Percentiles rank a stretch among this genome's conserved stretches.
Conservation (phyloP, 2,329 filamentous ascomycete genomes). For the Aspergillus ochraceoroseus region DNA sequence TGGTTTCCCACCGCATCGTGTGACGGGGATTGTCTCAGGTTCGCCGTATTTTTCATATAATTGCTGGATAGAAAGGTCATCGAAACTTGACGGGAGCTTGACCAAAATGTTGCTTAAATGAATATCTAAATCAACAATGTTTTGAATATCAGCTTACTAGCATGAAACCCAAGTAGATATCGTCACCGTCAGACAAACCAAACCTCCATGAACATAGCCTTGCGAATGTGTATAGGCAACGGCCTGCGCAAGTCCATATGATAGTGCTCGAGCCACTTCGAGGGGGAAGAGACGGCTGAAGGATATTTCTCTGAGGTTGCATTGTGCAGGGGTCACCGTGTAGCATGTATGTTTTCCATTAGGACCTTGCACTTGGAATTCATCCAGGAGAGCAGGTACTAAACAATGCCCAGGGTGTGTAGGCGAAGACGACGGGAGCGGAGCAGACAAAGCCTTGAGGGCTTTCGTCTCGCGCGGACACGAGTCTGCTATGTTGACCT, state of each 20-base stretch:
- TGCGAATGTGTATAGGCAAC: constrained; percentile 26
- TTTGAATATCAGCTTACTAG: neutral
- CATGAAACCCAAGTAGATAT: neutral
- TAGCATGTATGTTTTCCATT: constrained; percentile 30
- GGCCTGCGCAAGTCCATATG: constrained; percentile 21
- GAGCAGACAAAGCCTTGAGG: constrained; percentile 21
- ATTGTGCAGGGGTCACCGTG: constrained; percentile 22
- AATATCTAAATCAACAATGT: constrained; percentile 24
- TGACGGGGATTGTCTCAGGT: constrained; percentile 29
- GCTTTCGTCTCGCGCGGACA: constrained; percentile 18
- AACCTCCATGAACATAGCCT: constrained; percentile 30
- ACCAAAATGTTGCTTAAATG: constrained; percentile 28
- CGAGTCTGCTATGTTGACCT: constrained; percentile 25
- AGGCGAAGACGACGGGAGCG: neutral
- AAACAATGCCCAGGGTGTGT: constrained; percentile 8
- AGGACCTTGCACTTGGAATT: constrained; percentile 28
- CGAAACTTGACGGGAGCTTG: constrained; percentile 25
- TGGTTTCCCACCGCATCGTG: constrained; percentile 20
- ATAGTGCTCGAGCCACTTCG: constrained; percentile 26
- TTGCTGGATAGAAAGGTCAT: constrained; percentile 30
- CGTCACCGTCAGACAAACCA: constrained; percentile 10
- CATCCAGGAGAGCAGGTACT: constrained; percentile 19
- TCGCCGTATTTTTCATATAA: constrained; percentile 31
- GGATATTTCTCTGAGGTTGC: constrained; percentile 28
- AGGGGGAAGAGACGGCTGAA: constrained; percentile 27